phyloP scores from a whole-genome alignment of 768 basidiomycete genomes.

The Leccinum longicurvipes region DNA sequence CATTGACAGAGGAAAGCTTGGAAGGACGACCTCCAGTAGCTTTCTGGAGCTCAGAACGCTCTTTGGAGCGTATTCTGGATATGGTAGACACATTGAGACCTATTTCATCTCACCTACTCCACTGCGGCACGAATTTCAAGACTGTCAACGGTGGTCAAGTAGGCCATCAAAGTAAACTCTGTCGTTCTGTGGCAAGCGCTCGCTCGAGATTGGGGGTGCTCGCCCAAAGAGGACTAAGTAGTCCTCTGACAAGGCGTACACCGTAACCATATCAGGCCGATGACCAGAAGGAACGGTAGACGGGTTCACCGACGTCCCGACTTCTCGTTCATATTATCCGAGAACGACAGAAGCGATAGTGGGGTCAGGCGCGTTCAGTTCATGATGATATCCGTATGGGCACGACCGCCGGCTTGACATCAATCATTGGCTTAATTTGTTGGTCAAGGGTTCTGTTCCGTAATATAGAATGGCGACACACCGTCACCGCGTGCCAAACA shows the following conservation, averaged over 20 bases:
- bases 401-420: neutral
- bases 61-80: too few relatives aligned
- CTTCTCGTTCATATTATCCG: neutral
- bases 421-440: neutral
- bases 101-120: neutral
- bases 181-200: neutral
- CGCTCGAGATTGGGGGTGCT: neutral
- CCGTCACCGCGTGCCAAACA: neutral
- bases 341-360: neutral
- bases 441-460: neutral
- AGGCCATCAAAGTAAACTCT: constrained; percentile 3
- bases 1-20: too few relatives aligned
- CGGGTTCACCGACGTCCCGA: neutral
- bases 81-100: too few relatives aligned
- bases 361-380: neutral
- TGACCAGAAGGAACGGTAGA: neutral
- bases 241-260: neutral
- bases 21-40: too few relatives aligned
- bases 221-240: neutral
- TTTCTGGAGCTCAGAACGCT: too few relatives aligned
- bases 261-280: neutral
- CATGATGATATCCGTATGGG: neutral
- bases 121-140: neutral
- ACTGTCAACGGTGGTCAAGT: neutral
- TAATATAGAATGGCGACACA: neutral